phyloP scores from a whole-genome alignment of 2,329 filamentous ascomycete genomes.

The Aspergillus niger region DNA sequence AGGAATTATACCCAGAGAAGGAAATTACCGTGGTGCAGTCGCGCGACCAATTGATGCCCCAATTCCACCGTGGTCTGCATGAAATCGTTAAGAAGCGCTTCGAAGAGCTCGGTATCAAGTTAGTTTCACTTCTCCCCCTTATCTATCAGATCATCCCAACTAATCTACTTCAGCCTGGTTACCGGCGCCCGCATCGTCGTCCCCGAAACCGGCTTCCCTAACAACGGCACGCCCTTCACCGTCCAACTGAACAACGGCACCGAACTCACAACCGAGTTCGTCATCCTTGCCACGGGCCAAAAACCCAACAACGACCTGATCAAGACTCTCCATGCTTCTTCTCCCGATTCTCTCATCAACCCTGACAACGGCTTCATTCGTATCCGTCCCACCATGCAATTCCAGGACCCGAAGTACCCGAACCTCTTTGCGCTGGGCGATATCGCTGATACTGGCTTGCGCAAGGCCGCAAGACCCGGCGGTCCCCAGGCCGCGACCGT shows the following conservation, averaged over 20 bases:
- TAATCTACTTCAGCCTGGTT: constrained; percentile 22
- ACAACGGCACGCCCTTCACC: constrained; percentile 25
- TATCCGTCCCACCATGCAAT: constrained; percentile 37
- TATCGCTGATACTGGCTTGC: constrained; percentile 39
- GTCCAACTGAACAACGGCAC: constrained; percentile 36
- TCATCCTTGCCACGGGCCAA: constrained; percentile 52
- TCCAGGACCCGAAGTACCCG: constrained; percentile 32
- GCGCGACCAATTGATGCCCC: constrained; percentile 40
- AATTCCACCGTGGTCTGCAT: constrained; percentile 35
- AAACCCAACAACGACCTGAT: constrained; percentile 50
- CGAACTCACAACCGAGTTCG: constrained; percentile 41
- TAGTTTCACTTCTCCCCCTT: background rate
- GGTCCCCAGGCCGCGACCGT: constrained; percentile 34
- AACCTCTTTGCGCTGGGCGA: constrained; percentile 40
- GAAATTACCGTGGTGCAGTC: constrained; percentile 53
- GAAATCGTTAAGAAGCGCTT: constrained; percentile 35
- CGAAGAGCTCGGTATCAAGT: constrained; percentile 35
- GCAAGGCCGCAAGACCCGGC: constrained; percentile 39
- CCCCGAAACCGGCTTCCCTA: constrained; percentile 31
- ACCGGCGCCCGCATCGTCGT: constrained; percentile 34
- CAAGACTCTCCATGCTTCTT: constrained; percentile 30
- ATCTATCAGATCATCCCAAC: background rate
- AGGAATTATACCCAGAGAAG: constrained; percentile 51
- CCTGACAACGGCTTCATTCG: constrained; percentile 38
- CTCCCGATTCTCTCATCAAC: constrained; percentile 31